Conservation (phyloP, 2,329 filamentous ascomycete species). For the Aureobasidium musti region DNA sequence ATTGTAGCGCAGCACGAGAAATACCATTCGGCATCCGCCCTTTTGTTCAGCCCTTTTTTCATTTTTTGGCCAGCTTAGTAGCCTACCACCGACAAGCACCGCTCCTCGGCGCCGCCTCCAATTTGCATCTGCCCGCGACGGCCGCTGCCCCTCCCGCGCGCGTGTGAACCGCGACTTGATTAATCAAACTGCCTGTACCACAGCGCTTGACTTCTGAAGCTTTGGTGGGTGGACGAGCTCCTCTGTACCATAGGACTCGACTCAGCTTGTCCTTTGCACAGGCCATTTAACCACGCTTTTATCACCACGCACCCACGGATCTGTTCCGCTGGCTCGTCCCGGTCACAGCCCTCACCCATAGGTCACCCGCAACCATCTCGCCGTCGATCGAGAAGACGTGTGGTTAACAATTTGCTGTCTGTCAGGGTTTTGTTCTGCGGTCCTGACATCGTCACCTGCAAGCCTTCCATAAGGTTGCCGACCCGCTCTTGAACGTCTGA, state of each 20-base stretch:
- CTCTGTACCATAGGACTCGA: constrained; percentile 16
- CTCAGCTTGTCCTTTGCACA: constrained; percentile 27
- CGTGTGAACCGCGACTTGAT: constrained; percentile 13
- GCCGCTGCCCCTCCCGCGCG: constrained; percentile 19
- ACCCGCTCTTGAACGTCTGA: constrained; percentile 29
- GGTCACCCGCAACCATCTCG: constrained; percentile 27
- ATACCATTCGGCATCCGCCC: constrained; percentile 21
- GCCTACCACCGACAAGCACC: constrained; percentile 10
- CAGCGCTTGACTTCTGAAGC: not conserved
- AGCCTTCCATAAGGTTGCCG: constrained; percentile 29
- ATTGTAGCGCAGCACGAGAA: constrained; percentile 24
- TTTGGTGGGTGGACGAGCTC: constrained; percentile 6
- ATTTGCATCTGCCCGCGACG: constrained; percentile 13
- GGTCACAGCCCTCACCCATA: constrained; percentile 23
- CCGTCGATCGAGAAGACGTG: constrained; percentile 19
- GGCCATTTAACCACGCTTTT: constrained; percentile 24
- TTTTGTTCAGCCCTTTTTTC: constrained; percentile 22
- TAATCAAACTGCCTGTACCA: constrained; percentile 3
- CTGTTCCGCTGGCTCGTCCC: constrained; percentile 29
- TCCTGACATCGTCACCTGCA: constrained; percentile 21
- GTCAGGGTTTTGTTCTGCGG: constrained; percentile 21
- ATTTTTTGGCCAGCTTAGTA: constrained; percentile 6
- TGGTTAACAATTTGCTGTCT: constrained; percentile 11
- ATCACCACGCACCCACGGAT: constrained; percentile 20
- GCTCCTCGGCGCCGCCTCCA: constrained; percentile 15